phyloP scores from a whole-genome alignment of 1,284 basidiomycete genomes.

The Marasmius sp. region DNA sequence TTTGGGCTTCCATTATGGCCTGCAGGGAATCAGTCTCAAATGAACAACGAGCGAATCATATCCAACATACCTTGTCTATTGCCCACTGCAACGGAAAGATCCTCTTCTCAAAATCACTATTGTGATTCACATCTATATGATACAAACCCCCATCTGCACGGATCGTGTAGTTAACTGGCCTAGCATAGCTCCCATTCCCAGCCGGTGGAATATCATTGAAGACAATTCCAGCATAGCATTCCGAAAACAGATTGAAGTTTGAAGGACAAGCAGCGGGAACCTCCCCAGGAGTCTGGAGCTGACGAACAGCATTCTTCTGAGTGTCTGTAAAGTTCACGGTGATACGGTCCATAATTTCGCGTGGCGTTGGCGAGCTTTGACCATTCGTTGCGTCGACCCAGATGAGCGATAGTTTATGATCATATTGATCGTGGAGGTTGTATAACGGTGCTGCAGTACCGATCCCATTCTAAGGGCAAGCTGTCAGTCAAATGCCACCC shows the following conservation, averaged over 20 bases:
- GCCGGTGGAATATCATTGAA: slow-evolving; percentile 58
- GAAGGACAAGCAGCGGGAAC: slow-evolving; percentile 65
- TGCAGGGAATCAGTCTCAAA: slow-evolving; percentile 22
- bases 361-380: slow-evolving; percentile 47
- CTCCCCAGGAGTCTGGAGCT: slow-evolving; percentile 45
- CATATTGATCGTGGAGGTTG: slow-evolving; percentile 48
- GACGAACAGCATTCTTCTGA: slow-evolving; percentile 46
- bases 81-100: slow-evolving; percentile 78
- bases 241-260: slow-evolving; percentile 69
- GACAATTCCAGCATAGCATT: slow-evolving; percentile 71
- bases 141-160: slow-evolving; percentile 64
- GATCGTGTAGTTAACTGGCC: slow-evolving; percentile 69
- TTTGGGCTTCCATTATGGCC: slow-evolving; percentile 68
- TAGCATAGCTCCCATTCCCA: slow-evolving; percentile 27
- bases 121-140: slow-evolving; percentile 67
- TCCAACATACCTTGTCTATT: slow-evolving; percentile 58
- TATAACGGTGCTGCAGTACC: slow-evolving; percentile 55
- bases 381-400: slow-evolving; percentile 66
- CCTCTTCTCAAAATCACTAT: slow-evolving; percentile 67
- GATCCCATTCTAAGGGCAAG: slow-evolving; percentile 55
- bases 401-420: slow-evolving; percentile 51
- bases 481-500: not conserved
- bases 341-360: slow-evolving; percentile 57
- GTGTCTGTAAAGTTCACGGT: slow-evolving; percentile 45
- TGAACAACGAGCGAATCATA: not conserved